phyloP scores from a whole-genome alignment of 73 alveolate species.

The Breviolum minutum region DNA sequence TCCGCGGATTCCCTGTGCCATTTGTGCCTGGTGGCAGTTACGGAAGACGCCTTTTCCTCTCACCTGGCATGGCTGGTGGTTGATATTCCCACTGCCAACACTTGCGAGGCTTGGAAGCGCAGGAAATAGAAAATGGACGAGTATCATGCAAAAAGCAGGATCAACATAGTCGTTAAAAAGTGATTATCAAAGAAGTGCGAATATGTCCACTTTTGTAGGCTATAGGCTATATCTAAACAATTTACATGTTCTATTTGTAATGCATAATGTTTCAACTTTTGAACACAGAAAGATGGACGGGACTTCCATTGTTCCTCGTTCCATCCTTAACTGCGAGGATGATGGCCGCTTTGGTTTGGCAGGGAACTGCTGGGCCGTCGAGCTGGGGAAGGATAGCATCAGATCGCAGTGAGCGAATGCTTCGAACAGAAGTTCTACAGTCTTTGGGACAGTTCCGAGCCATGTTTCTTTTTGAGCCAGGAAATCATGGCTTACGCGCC shows the following conservation, averaged over 20 bases:
- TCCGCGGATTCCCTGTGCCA: too few relatives aligned
- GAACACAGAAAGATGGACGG: too few relatives aligned
- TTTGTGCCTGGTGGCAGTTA: neutral
- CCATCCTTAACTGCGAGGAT: neutral
- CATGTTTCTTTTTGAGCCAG: neutral
- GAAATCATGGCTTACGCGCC: constrained; percentile 21
- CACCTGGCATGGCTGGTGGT: constrained; percentile 65
- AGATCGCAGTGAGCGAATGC: neutral
- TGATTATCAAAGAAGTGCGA: too few relatives aligned
- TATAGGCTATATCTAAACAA: too few relatives aligned
- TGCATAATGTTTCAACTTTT: too few relatives aligned
- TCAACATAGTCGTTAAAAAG: too few relatives aligned
- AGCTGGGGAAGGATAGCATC: constrained; percentile 30
- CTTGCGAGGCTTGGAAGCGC: neutral
- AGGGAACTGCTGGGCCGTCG: constrained; percentile 70
- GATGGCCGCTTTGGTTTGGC: constrained; percentile 61
- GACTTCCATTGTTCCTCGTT: neutral
- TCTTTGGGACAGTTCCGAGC: neutral
- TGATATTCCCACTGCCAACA: constrained; percentile 34
- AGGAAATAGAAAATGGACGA: too few relatives aligned
- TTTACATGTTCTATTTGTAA: neutral
- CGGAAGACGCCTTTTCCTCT: neutral
- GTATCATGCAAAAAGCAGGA: too few relatives aligned
- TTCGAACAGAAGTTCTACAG: neutral
- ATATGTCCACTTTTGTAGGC: too few relatives aligned